Base-by-base conservation (phyloP, 2,329 filamentous ascomycete genomes). In the Ophidiomyces ophidiicola region DNA sequence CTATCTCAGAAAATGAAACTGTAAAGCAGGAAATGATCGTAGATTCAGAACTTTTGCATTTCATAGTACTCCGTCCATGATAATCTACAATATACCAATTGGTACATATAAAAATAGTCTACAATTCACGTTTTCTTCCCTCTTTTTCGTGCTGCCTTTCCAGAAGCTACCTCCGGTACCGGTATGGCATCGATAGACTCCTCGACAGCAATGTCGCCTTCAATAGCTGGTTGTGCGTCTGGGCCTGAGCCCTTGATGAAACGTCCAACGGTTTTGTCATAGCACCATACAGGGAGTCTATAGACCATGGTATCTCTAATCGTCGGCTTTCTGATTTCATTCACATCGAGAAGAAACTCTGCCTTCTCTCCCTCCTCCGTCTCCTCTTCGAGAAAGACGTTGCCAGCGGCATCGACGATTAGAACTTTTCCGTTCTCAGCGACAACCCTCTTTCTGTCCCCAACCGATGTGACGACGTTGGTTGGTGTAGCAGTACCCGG, bases 341-440 rank as follows among this genome's bases (percentile, higher is more conserved):
- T 74, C 53, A 94, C 78, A 58, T 98, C 88, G 44, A 98, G 76
- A 47, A 94, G 66, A 56, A 80, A 93, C 57, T 94, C 84, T 49
- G 82, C 74, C 21, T 76, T 72, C 40, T 82, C 76, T 38, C 90
- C 90, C 17, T 94, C 84, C 49, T 87, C 86, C 36, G 85, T 84
- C 52, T 84, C 74, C 55, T 93, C 83, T 61, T 96, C 87, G n/a
- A 98, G 69, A 56, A 84, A 98, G 8, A 98, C 90, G 51, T 94
- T 86, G 19, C 90, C 90, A 6, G 80, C 68, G 0, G 83, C 84
- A 61, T 98, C 88, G 3, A 98, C 90, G 41, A 98, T 80, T 25
- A 98, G 68, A 1, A 93, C 71, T 68, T 96, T 98, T 49, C 90
- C 90, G 53, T 98, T 98, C 68, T 94, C 82, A 2, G 87, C 88